These are phyloP conservation scores for Ochetophila trinervis DNA, from an alignment of 306 rosid species.

Conservation along the genomic window DNA sequence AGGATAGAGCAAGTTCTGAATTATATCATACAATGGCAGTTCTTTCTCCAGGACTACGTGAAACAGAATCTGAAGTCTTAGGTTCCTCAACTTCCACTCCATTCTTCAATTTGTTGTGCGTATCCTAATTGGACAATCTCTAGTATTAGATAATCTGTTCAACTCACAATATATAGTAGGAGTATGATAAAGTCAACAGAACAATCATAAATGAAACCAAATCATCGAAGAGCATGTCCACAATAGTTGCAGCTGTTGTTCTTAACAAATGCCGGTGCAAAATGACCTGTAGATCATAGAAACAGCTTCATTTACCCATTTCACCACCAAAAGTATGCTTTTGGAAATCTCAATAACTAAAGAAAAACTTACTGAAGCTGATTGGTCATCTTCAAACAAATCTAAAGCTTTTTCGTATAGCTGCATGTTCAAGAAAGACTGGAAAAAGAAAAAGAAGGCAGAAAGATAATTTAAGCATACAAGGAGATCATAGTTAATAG, in stretches of 20 bases:
- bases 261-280: conserved; percentile 94
- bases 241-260: conserved; percentile 69
- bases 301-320: conserved; percentile 26
- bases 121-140: conserved; percentile 50
- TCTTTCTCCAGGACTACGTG: conserved; percentile 72
- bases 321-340: conserved; percentile 23
- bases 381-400: conserved; percentile 89
- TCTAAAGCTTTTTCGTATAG: conserved; percentile 92
- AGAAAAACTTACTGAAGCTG: conserved; percentile 69
- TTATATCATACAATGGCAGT: conserved; percentile 56
- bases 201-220: conserved; percentile 47
- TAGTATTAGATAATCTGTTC: conserved; percentile 10
- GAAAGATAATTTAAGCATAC: conserved; percentile 3
- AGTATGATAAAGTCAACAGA: conserved; percentile 14
- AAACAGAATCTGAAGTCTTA: conserved; percentile 51
- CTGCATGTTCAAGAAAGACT: conserved; percentile 94
- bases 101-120: conserved; percentile 76
- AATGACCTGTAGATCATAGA: conserved; percentile 63
- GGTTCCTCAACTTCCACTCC: conserved; percentile 70
- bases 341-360: conserved; percentile 19
- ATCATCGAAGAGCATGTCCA: conserved; percentile 61
- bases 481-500: conserved; percentile 2
- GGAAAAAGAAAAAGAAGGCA: conserved; percentile 29
- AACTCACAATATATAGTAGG: conserved; percentile 16
- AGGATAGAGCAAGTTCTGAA: conserved; percentile 22